A percentile compares a stretch with the other conserved stretches of the same genome.
Evolutionary conservation across 495 filamentous ascomycete species (phyloP).

Genomic region (Apiosordaria backusii): DNA sequence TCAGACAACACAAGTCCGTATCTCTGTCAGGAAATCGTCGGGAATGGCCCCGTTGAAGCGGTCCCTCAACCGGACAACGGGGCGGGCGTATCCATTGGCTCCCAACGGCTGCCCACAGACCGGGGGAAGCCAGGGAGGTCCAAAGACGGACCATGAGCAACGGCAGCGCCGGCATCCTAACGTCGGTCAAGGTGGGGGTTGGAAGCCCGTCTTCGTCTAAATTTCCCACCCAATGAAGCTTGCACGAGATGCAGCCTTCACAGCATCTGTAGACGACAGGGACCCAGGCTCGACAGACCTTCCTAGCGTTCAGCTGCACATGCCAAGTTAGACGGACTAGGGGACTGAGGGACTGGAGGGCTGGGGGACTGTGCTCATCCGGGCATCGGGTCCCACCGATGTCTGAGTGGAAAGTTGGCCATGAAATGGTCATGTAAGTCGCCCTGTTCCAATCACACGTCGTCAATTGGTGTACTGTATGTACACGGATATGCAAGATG

Average conservation of each 20-base stretch:
- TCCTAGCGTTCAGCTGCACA: neutral
- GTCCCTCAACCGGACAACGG: constrained; percentile 2
- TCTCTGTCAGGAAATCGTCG: constrained; percentile 3
- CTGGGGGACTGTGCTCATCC: neutral
- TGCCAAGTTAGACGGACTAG: neutral
- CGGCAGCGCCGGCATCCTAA: neutral
- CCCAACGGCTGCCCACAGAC: constrained; percentile 9
- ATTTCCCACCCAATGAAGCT: neutral
- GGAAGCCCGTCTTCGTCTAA: neutral
- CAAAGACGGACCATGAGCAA: constrained; percentile 10
- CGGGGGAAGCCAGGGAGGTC: neutral
- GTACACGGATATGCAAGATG: constrained; percentile 26
- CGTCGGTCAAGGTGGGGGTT: constrained; percentile 3
- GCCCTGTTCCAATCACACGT: constrained; percentile 4
- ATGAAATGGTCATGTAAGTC: neutral
- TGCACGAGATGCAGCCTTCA: constrained; percentile 1
- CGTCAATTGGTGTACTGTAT: constrained; percentile 10
- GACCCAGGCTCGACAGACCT: neutral
- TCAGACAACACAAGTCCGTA: neutral
- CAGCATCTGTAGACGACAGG: neutral
- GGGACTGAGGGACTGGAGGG: neutral
- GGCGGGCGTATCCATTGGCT: constrained; percentile 18
- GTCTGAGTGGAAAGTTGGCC: neutral
- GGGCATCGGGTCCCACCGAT: neutral
- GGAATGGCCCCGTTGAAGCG: neutral